Evolutionary conservation across 1,284 basidiomycete genomes (phyloP), one percentile per base, ranked within the genome.

Genomic region (Trametes pubescens): DNA sequence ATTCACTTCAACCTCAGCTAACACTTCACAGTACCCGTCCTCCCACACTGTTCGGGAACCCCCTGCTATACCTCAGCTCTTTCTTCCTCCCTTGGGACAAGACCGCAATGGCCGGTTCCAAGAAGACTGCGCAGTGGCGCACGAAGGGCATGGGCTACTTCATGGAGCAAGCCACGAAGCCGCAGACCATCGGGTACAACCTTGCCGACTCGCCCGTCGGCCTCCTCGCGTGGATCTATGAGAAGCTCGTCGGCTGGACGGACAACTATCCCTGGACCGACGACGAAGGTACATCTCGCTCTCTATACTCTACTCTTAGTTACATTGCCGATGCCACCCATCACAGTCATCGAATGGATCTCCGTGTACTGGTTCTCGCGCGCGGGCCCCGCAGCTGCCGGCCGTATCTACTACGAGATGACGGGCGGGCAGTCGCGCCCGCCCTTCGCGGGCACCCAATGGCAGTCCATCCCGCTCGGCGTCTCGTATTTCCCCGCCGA

Each of bases 301-400:
- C n/a, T 38, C 9, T 34, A 14, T 14, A 1, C 29, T 8, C 29
- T 32, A 32, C 26, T 13, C 43, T 14, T 7, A 10, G 2, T 21
- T 40, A 10, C 24, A 14, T 6, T 9, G 37, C 34, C 4, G 11
- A 7, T 16, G 21, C n/a, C 7, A n/a, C 4, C 18, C 29, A 3
- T 32, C 37, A 13, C 52, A 87, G 86, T 86, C 0, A 69, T 88
- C 21, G 85, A 81, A 0, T 88, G 86, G 86, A 71, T 87, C 10
- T 87, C 86, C 0, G 76, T 87, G 26, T 86, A 85, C 67, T 84
- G 81, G 79, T 87, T 88, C 73, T 87, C 86, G 1, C 78, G 80
- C 18, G 77, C 81, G 0, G 84, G 86, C 0, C 86, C 86, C 1
- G 77, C 83, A 0, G 83, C 86, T 0, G 82, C 85, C 0, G 4